Percentiles rank a stretch among this genome's conserved stretches.
phyloP scores from a whole-genome alignment of 805 yeast species.

The Aciculoconidium aculeatum region DNA sequence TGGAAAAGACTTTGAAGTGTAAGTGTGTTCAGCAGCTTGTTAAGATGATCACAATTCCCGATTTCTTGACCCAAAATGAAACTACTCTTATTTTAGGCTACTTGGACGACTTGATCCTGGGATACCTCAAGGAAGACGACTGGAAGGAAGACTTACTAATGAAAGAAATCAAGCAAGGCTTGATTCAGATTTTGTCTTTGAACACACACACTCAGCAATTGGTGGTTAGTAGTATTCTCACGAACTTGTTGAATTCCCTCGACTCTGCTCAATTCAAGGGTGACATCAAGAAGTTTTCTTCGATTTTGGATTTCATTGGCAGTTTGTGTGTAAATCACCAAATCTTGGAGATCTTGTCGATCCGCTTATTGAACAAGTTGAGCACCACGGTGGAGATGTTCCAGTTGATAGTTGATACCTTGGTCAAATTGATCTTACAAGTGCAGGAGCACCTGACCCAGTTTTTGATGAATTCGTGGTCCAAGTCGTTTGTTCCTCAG shows the following conservation, averaged over 20 bases:
- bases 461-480: slow-evolving; percentile 38
- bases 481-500: slow-evolving; percentile 37
- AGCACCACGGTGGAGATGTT: slow-evolving; percentile 6
- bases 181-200: slow-evolving; percentile 40
- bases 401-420: slow-evolving; percentile 3
- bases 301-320: slow-evolving; percentile 17
- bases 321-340: slow-evolving; percentile 35
- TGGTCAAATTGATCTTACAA: slow-evolving; percentile 5
- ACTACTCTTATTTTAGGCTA: slow-evolving; percentile 57
- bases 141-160: slow-evolving; percentile 45
- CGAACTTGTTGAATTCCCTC: slow-evolving; percentile 26
- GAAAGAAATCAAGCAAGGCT: slow-evolving; percentile 48
- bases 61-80: slow-evolving; percentile 50
- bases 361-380: slow-evolving; percentile 39
- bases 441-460: slow-evolving; percentile 14
- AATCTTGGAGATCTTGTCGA: slow-evolving; percentile 38
- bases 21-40: slow-evolving; percentile 61
- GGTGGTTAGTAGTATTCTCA: slow-evolving; percentile 28
- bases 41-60: slow-evolving; percentile 45
- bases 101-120: slow-evolving; percentile 50
- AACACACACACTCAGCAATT: slow-evolving; percentile 32
- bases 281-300: slow-evolving; percentile 15
- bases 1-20: slow-evolving; percentile 66
- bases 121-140: slow-evolving; percentile 33
- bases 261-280: slow-evolving; percentile 33